Evolutionary conservation across 495 filamentous ascomycete species (phyloP).

Genomic region (Penicillium silybi): DNA sequence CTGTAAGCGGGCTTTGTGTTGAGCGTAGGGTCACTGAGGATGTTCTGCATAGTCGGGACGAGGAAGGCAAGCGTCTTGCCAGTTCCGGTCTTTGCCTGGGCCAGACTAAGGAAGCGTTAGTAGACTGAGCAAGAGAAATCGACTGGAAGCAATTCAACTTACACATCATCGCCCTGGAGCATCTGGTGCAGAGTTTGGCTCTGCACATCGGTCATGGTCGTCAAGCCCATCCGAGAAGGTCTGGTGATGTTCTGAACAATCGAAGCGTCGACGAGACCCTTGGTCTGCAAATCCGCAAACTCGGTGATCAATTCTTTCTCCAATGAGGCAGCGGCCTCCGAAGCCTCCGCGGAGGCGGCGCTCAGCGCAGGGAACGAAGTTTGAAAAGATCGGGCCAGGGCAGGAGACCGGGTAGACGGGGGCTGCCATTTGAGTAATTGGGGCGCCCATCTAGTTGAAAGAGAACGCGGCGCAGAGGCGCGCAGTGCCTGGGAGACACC

Average conservation of each 20-base stretch:
- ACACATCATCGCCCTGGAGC: conserved; percentile 79
- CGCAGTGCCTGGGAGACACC: conserved; percentile 37
- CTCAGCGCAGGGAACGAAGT: conserved; percentile 27
- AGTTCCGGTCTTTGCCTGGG: conserved; percentile 84
- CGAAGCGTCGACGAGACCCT: conserved; percentile 57
- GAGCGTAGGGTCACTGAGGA: conserved; percentile 55
- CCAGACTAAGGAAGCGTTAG: conserved; percentile 57
- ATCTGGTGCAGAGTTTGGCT: conserved; percentile 72
- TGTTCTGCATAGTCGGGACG: conserved; percentile 68
- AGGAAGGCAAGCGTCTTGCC: conserved; percentile 87
- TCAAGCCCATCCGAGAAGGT: conserved; percentile 60
- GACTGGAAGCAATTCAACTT: conserved; percentile 18
- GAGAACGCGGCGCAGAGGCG: conserved; percentile 28
- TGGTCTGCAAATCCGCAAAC: conserved; percentile 64
- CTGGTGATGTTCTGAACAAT: conserved; percentile 67
- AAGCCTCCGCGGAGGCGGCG: conserved; percentile 13
- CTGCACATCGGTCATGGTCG: conserved; percentile 93
- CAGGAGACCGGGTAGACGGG: conserved; percentile 18
- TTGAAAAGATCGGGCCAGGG: conserved; percentile 26
- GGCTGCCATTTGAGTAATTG: conserved; percentile 31
- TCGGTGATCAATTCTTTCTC: conserved; percentile 46
- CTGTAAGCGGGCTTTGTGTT: conserved; percentile 27
- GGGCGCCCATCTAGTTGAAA: conserved; percentile 24
- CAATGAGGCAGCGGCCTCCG: conserved; percentile 5
- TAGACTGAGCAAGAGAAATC: background rate